A percentile compares a stretch with the other conserved stretches of the same genome.
phyloP scores from a whole-genome alignment of 2,329 filamentous ascomycete species.

The Nannizziopsis arthrosporioides region DNA sequence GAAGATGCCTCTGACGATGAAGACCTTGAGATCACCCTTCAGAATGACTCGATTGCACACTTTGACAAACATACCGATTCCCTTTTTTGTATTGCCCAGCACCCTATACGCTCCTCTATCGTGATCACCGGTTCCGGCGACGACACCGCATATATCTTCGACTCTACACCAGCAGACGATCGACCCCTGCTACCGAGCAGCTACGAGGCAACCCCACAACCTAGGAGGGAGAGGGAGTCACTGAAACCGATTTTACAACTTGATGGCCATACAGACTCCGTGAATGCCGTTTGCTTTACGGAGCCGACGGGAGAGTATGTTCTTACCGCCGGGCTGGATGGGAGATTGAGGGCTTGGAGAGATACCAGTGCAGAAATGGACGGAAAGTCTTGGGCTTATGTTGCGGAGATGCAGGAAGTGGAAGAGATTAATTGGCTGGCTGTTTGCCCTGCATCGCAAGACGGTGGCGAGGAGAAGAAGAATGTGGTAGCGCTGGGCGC shows the following conservation, averaged over 20 bases:
- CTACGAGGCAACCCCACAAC: slow-evolving; percentile 56
- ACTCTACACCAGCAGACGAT: slow-evolving; percentile 51
- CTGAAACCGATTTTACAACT: slow-evolving; percentile 59
- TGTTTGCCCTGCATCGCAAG: slow-evolving; percentile 54
- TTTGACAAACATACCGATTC: slow-evolving; percentile 85
- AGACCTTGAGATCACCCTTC: slow-evolving; percentile 59
- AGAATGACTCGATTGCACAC: slow-evolving; percentile 88
- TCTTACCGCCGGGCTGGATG: slow-evolving; percentile 79
- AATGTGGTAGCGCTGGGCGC: slow-evolving; percentile 83
- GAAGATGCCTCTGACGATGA: slow-evolving; percentile 59
- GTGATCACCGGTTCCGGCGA: slow-evolving; percentile 79
- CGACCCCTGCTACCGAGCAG: slow-evolving; percentile 61
- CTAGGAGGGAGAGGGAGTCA: slow-evolving; percentile 46
- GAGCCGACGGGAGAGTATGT: slow-evolving; percentile 71
- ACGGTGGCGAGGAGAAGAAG: slow-evolving; percentile 42
- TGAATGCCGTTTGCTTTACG: slow-evolving; percentile 79
- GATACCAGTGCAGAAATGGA: slow-evolving; percentile 37
- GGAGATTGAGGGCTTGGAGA: slow-evolving; percentile 61
- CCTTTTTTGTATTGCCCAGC: slow-evolving; percentile 89
- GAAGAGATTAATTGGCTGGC: slow-evolving; percentile 89
- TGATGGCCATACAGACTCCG: slow-evolving; percentile 83
- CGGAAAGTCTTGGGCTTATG: slow-evolving; percentile 49
- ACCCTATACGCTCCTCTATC: slow-evolving; percentile 65
- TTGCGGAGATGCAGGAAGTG: slow-evolving; percentile 75
- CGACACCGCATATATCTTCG: slow-evolving; percentile 78